Evolutionary conservation across 306 rosid genomes (phyloP).

Genomic region (Adenanthera pavonina): DNA sequence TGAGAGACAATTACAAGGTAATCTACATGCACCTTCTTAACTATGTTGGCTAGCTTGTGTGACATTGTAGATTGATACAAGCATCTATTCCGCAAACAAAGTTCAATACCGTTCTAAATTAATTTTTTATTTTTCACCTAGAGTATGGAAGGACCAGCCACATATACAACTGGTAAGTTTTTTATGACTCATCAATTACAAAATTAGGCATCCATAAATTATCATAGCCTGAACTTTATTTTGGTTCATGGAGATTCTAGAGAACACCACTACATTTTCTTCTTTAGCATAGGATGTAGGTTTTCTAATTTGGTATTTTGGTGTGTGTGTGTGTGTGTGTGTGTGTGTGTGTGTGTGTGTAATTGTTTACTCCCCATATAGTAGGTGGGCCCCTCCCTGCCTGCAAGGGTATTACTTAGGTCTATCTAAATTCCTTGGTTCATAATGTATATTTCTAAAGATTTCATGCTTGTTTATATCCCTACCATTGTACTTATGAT

Average conservation of each 20-base stretch:
- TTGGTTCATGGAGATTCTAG: constrained; percentile 30
- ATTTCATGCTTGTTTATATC: constrained; percentile 12
- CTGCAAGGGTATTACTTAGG: constrained; percentile 8
- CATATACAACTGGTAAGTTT: constrained; percentile 82
- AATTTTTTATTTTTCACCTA: constrained; percentile 44
- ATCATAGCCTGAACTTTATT: constrained; percentile 26
- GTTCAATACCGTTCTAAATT: constrained; percentile 34
- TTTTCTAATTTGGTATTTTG: constrained; percentile 2
- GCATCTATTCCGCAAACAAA: constrained; percentile 26
- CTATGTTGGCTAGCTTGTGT: constrained; percentile 11
- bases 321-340: neutral
- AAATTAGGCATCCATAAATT: neutral
- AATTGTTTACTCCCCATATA: constrained; percentile 6
- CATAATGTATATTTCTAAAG: constrained; percentile 16
- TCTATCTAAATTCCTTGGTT: constrained; percentile 11
- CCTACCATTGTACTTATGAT: constrained; percentile 7
- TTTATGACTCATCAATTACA: constrained; percentile 20
- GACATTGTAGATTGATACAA: constrained; percentile 20
- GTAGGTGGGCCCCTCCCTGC: constrained; percentile 1
- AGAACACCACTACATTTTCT: constrained; percentile 7
- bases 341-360: neutral
- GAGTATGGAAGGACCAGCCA: constrained; percentile 89
- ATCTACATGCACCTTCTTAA: constrained; percentile 31
- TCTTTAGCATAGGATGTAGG: neutral
- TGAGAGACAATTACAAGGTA: constrained; percentile 83